Percentiles rank a stretch among this genome's conserved stretches.
phyloP scores from a whole-genome alignment of 1,284 basidiomycete genomes.

The Malassezia nana region DNA sequence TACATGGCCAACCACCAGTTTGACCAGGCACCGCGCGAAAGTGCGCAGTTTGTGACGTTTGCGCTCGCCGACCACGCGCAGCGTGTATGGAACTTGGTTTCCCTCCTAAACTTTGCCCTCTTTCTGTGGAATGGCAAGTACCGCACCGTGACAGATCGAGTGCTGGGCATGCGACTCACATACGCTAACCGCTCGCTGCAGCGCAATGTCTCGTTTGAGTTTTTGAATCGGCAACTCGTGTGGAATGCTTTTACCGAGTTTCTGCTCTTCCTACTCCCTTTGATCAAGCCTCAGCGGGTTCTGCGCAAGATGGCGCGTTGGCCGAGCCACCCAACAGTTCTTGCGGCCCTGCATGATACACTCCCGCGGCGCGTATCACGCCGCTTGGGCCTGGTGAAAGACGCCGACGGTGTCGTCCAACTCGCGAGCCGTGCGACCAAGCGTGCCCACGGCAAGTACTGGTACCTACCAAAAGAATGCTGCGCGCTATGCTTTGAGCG shows the following conservation, averaged over 20 bases:
- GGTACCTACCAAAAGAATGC: slow-evolving; percentile 27
- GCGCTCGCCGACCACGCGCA: slow-evolving; percentile 61
- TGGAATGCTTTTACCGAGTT: slow-evolving; percentile 99
- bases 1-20: slow-evolving; percentile 73
- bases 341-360: slow-evolving; percentile 37
- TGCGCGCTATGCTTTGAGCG: slow-evolving; percentile 43
- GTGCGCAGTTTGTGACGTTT: slow-evolving; percentile 60
- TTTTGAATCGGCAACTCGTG: slow-evolving; percentile 97
- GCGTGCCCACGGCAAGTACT: slow-evolving; percentile 19
- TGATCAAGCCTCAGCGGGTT: slow-evolving; percentile 60
- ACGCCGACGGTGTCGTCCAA: slow-evolving; percentile 17
- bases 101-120: slow-evolving; percentile 65
- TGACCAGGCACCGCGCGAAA: slow-evolving; percentile 58
- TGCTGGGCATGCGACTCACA: slow-evolving; percentile 68
- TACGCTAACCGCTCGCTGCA: slow-evolving; percentile 64
- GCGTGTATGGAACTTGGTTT: slow-evolving; percentile 56
- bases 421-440: not conserved
- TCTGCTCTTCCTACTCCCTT: slow-evolving; percentile 78
- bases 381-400: slow-evolving; percentile 25
- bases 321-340: slow-evolving; percentile 35
- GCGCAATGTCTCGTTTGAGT: slow-evolving; percentile 90
- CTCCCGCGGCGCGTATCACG: slow-evolving; percentile 25
- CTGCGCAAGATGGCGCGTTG: slow-evolving; percentile 55
- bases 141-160: slow-evolving; percentile 70
- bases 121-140: slow-evolving; percentile 86